Conservation (phyloP, 2,329 filamentous ascomycete species). For the Arthrobotrys musiformis region DNA sequence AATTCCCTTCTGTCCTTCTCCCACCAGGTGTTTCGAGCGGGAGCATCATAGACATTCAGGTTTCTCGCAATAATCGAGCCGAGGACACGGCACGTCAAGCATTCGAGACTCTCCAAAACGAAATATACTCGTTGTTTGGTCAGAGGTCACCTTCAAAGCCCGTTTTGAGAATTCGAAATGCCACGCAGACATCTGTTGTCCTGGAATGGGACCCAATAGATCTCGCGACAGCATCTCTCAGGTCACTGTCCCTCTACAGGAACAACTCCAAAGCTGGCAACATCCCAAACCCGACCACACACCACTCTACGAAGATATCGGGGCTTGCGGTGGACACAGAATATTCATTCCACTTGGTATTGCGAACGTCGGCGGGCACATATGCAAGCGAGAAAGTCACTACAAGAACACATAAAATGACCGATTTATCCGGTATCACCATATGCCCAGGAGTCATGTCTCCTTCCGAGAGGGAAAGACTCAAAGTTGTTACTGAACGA, state of each 20-base stretch:
- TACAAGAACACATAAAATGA: constrained; percentile 98
- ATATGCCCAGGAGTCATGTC: constrained; percentile 86
- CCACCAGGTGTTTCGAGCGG: constrained; percentile 94
- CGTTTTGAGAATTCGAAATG: constrained; percentile 89
- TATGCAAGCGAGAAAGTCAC: constrained; percentile 83
- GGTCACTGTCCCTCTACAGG: constrained; percentile 88
- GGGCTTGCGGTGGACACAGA: constrained; percentile 96
- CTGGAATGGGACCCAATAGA: constrained; percentile 97
- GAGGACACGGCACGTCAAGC: constrained; percentile 78
- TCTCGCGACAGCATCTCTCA: constrained; percentile 88
- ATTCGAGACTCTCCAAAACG: constrained; percentile 86
- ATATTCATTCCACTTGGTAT: constrained; percentile 91
- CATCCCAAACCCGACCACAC: constrained; percentile 86
- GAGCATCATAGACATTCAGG: constrained; percentile 97
- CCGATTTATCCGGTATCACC: constrained; percentile 92
- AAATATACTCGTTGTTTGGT: constrained; percentile 88
- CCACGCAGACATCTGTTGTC: constrained; percentile 97
- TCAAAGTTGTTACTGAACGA: constrained; percentile 79
- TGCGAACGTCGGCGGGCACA: constrained; percentile 90
- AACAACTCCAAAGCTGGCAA: constrained; percentile 97
- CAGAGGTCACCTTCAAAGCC: constrained; percentile 79
- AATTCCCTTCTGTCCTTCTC: constrained; percentile 96
- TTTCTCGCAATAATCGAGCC: constrained; percentile 83
- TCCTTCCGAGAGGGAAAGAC: constrained; percentile 76
- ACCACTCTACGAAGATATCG: constrained; percentile 95